Base-by-base conservation (phyloP, 2,329 filamentous ascomycete species). In the Ascomycota sp. region DNA sequence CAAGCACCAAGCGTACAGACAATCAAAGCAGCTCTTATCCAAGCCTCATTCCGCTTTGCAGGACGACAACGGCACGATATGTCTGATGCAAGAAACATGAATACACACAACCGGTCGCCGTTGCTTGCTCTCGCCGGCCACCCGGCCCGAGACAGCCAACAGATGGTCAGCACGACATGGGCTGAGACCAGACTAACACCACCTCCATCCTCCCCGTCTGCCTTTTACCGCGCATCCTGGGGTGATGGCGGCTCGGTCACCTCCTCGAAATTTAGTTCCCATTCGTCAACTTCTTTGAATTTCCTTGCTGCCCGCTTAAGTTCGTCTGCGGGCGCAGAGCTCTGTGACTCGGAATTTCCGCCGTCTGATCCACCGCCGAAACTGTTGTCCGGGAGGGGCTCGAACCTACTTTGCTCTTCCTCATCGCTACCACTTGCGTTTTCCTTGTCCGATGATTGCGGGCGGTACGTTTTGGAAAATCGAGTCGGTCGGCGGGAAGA, bases 241-340 rank as follows among this genome's bases (percentile, higher is more conserved):
- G 66, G 66, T 13, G 67, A 70, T 37, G 62, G 65, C 38, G 59
- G 61, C 48, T 66, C 61, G 16, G 61, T 62, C 33, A 71, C 61
- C 42, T 72, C 69, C 54, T 78, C 73, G 50, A 68, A 78, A 33
- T 71, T 68, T 39, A 78, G 53, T 52, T 73, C 61, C 71, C 72
- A 78, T 51, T 63, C 58, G 48, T 78, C 73, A 29, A 78, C 73
- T 51, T 77, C 72, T 48, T 66, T 61, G 44, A 78, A 78, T 51
- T 76, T 76, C 47, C 57, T 62, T 8, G 59, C 59, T 29, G 69
- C 67, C 33, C 61, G 56, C 50, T 66, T 67, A 39, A 78, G 54
- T 56, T 72, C 69, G 30, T 63, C 51, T 21, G 62, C 55, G 32
- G 62, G 47, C 5, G 13, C 16, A 6, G 54, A 48, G 47, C 45